phyloP scores from a whole-genome alignment of 306 rosid genomes.

The Acacia confusa region DNA sequence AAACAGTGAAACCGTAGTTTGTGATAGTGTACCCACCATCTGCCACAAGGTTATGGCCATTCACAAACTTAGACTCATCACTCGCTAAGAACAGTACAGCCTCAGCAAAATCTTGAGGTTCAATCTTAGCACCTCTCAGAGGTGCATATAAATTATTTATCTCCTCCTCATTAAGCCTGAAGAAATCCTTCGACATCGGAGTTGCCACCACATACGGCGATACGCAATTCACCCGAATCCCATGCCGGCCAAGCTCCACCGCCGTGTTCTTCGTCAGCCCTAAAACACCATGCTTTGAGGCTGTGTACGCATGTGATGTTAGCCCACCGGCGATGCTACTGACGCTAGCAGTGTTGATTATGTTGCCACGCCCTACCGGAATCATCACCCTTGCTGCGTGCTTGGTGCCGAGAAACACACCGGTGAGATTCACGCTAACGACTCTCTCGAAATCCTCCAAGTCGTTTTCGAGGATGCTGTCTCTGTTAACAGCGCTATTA shows the following conservation, averaged over 20 bases:
- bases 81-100: conserved; percentile 42
- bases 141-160: conserved; percentile 1
- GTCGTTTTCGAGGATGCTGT: conserved; percentile 29
- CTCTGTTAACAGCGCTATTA: not conserved
- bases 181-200: conserved; percentile 30
- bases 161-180: conserved; percentile 31
- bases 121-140: not conserved
- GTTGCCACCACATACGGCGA: conserved; percentile 46
- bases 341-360: conserved; percentile 28
- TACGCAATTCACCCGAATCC: conserved; percentile 58
- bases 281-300: not conserved
- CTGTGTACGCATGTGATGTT: not conserved
- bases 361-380: not conserved
- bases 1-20: conserved; percentile 23
- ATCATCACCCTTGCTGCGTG: conserved; percentile 57
- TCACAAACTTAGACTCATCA: conserved; percentile 53
- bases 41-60: conserved; percentile 48
- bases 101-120: not conserved
- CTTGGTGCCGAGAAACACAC: conserved; percentile 47
- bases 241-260: conserved; percentile 38
- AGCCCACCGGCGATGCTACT: conserved; percentile 34
- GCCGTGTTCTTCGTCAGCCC: not conserved
- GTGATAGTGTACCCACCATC: conserved; percentile 51
- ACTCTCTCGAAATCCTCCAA: conserved; percentile 40
- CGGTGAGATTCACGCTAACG: conserved; percentile 36